Base-by-base conservation (phyloP, 2,329 filamentous ascomycete species). In the Nemania sp. region DNA sequence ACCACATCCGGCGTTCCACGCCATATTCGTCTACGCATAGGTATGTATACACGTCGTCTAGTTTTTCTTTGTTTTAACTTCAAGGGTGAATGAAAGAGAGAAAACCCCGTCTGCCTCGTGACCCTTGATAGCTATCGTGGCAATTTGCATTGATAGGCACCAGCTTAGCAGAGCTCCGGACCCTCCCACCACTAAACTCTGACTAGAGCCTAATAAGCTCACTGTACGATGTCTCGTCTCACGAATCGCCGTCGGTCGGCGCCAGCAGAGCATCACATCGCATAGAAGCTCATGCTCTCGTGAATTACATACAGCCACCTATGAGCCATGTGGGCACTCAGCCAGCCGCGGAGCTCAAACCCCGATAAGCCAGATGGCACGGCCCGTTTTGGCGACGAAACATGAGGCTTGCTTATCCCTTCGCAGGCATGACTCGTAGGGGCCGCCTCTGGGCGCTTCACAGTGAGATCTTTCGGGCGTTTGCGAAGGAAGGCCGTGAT, bases 341-440 rank as follows among this genome's bases (percentile, higher is more conserved):
- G 18, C n/a, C 18, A 35, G 45, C 53, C 51, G 51, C 24, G 27
- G 43, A n/a, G 22, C 18, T 54, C 29, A 29, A 27, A 47, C 20
- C 18, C 27, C 26, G 24, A 54, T 32, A 22, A n/a, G 38, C 24
- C 13, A 53, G 38, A 43, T 69, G 54, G 56, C 49, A 67, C 56
- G 55, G 58, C 35, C 64, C 56, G 35, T 49, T 51, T 52, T 64
- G 43, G 24, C 26, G 27, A 38, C 26, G 27, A 38, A 53, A 18
- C 2, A 24, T 49, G 47, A 65, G 51, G 47, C 55, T 66, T 51
- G 62, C 38, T 8, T 20, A 15, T 35, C 27, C 20, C 35, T 26
- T 10, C 10, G 15, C 52, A 27, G 52, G 22, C 62, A 62, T 70
- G 67, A 70, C 64, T 69, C 56, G 68, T 27, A 20, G 18, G 45